Evolutionary conservation across 108 stramenopile species (phyloP), one percentile per base, ranked within the genome.

Genomic region (Cyclotella kingstonii): DNA sequence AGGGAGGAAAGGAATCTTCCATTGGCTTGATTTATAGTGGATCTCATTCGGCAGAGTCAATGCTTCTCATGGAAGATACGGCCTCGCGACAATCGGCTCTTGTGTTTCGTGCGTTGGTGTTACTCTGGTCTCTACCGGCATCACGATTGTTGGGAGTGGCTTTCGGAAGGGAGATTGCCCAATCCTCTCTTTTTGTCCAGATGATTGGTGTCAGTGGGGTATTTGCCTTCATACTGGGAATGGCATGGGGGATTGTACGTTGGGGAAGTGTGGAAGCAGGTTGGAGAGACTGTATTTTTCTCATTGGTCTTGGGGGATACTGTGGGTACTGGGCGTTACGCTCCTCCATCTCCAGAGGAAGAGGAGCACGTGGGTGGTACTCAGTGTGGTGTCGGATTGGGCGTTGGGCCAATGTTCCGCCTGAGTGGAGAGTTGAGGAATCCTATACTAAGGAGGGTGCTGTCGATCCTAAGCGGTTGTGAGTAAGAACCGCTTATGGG

Each of bases 391-490:
- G 66, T 42, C 60, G 36, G n/a, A 55, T 74, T 28, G 66, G 41
- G 25, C 28, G 29, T n/a, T 74, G 73, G 73, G 73, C 73, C 2
- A 62, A 63, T 51, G 23, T 54, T 2, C 59, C 73, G 5, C 73
- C 73, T 1, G 68, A 63, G 25, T 68, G 59, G 73, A 60, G 73
- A 19, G 66, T 68, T 11, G 73, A 74, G 66, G 68, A 69, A 47
- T 61, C 73, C 3, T 69, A 74, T 36, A 50, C 54, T 63, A 38
- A 15, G 18, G 22, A 22, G 12, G 14, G 41, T 19, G 64, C 43
- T 30, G 43, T 22, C 8, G 15, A 53, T 17, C 40, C 47, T 14
- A 63, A 63, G 50, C 26, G 28, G 46, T 52, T 51, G 63, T 63
- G 28, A 63, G 50, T 63, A 25, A 29, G 59, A 29, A 19, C 6